Evolutionary conservation across 306 rosid species (phyloP).

Genomic region (Glycine tomentella): DNA sequence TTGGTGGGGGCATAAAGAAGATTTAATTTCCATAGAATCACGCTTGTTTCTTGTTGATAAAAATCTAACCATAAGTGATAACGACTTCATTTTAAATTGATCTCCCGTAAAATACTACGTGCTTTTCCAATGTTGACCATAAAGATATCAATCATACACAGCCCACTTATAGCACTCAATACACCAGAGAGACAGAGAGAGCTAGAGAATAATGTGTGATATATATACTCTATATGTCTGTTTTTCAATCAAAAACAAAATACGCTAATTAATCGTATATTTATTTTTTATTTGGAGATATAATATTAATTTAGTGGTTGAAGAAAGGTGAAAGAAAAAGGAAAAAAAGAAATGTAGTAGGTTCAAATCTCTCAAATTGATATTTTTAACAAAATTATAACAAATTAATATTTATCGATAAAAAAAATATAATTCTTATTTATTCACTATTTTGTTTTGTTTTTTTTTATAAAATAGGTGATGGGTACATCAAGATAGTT

Average conservation of each 20-base stretch:
- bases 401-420: too few species aligned
- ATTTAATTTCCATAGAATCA: slow-evolving; percentile 25
- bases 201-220: background rate
- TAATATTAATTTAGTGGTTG: too few species aligned
- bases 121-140: slow-evolving; percentile 50
- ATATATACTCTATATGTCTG: slow-evolving; percentile 4
- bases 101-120: slow-evolving; percentile 6
- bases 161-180: slow-evolving; percentile 35
- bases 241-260: slow-evolving; percentile 4
- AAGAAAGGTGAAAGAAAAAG: too few species aligned
- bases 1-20: slow-evolving; percentile 34
- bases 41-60: slow-evolving; percentile 43
- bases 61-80: slow-evolving; percentile 40
- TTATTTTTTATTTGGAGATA: background rate
- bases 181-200: background rate
- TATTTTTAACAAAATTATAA: too few species aligned
- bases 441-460: too few species aligned
- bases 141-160: slow-evolving; percentile 52
- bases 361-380: too few species aligned
- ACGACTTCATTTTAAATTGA: slow-evolving; percentile 44
- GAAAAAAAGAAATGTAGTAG: too few species aligned
- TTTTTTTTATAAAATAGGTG: too few species aligned
- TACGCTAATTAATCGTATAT: slow-evolving; percentile 12
- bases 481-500: too few species aligned
- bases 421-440: too few species aligned